Base-by-base conservation (phyloP, 306 rosid genomes). In the Citrullus amarus region DNA sequence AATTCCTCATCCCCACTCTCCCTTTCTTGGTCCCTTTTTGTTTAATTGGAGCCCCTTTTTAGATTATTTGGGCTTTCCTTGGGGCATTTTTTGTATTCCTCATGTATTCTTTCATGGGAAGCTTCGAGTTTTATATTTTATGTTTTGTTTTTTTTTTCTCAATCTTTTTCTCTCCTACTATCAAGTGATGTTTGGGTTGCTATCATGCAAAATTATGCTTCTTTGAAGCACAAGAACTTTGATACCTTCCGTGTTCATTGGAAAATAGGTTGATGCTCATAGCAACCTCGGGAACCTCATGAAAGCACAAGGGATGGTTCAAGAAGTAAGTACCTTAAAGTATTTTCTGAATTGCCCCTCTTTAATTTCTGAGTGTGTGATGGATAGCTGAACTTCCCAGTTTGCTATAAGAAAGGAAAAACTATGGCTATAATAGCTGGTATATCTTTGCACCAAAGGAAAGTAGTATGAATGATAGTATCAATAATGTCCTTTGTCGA, bases 281-380 rank as follows among this genome's bases (percentile, higher is more conserved):
- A 88, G 92, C 78, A 88, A 88, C 72, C 88, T 88, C 22, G 92
- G 92, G 78, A 88, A 88, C 83, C 81, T 88, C 80, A 88, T 88
- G 92, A 88, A 88, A 85, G 84, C 90, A 43, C 88, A 84, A 18
- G 92, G 92, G 28, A 79, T 88, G 83, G 93, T 92, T 82, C 97
- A 91, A 91, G 98, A 95, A 81, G 97, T 95, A 90, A 89, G 97
- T 84, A 20, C 34, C 76, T 41, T 17, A 8, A 69, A 66, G 39
- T 53, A 12, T 62, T 67, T 13, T 12, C 54, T n/a, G 39, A 41
- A 17, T 8, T 75, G 50, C 66, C 9, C 36, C 55, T 69, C 50
- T 68, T 41, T 74, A 28, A 16, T 44, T 79, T 79, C 15, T 22
- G 25, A 8, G 59, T 76, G 16, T 69, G 15, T 71, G 76, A n/a